phyloP scores from a whole-genome alignment of 1,284 basidiomycete genomes.

The Serendipita sp. region DNA sequence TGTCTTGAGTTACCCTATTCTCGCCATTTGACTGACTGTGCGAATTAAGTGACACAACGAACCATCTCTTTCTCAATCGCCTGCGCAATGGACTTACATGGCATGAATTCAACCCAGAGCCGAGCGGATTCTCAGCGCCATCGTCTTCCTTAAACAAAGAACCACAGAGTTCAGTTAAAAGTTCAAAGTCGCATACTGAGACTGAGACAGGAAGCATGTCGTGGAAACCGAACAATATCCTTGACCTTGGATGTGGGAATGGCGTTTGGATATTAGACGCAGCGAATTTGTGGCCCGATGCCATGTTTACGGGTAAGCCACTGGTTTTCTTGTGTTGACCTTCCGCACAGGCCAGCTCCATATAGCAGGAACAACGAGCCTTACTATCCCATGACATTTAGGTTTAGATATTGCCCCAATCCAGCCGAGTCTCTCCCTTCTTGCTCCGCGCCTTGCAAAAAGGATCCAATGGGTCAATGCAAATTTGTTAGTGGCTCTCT shows the following conservation, averaged over 20 bases:
- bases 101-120: slow-evolving; percentile 33
- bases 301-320: slow-evolving; percentile 40
- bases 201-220: slow-evolving; percentile 10
- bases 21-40: slow-evolving; percentile 13
- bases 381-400: slow-evolving; percentile 16
- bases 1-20: slow-evolving; percentile 1
- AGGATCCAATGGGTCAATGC: slow-evolving; percentile 54
- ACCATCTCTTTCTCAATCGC: slow-evolving; percentile 38
- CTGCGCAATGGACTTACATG: slow-evolving; percentile 42
- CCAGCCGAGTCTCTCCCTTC: slow-evolving; percentile 46
- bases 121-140: slow-evolving; percentile 20
- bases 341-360: background rate
- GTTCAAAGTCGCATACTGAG: slow-evolving; percentile 9
- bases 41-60: slow-evolving; percentile 46
- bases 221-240: slow-evolving; percentile 11
- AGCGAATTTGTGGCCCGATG: slow-evolving; percentile 41
- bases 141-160: too few relatives aligned
- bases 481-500: slow-evolving; percentile 38
- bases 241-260: slow-evolving; percentile 56
- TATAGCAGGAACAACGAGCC: too few relatives aligned
- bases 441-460: slow-evolving; percentile 37
- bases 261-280: slow-evolving; percentile 53
- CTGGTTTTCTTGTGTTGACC: slow-evolving; percentile 14
- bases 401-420: slow-evolving; percentile 54
- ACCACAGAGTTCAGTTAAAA: background rate